Base-by-base conservation (phyloP, 1,139 yeast genomes). In the Blastobotrys buckinghamii region DNA sequence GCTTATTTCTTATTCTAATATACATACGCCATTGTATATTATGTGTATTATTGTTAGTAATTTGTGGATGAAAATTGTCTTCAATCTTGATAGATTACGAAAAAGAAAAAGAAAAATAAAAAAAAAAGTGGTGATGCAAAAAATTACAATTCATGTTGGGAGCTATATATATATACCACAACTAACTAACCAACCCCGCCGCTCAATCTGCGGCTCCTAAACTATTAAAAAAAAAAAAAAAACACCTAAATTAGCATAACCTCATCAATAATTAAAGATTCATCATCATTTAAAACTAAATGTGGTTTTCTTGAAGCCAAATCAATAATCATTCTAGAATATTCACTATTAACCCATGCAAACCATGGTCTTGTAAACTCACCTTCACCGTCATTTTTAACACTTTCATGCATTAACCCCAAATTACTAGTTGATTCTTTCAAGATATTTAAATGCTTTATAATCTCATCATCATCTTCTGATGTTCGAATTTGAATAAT, bases 271-370 rank as follows among this genome's bases (percentile, higher is more conserved):
- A 36, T 36, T 27, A 36, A 36, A 10, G 22, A 22, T 9, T 36
- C 17, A 16, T 36, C 45, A 9, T 46, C 41, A 27, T 47, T 38
- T 61, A 84, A 82, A 15, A 87, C 75, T 57, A 87, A 68, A 60
- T 84, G 79, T 0, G 95, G 95, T 61, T 84, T 86, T 42, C 84
- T 69, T 50, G 75, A 69, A 0, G 95, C 92, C 56, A 88, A 70
- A 59, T 87, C 82, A 44, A 88, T 63, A 10, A 88, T 81, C 0
- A 95, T 84, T 64, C 84, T 85, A 12, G 92, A 96, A 67, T 88
- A 87, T 65, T 88, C 96, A 0, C 95, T 81, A 62, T 88, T 89
- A 58, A 95, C 86, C 96, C 96, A 88, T 2, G 96, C 85, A 69
- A 89, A 89, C 96, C 96, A 88, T 1, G 92, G 77, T 51, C 95